Conservation (phyloP, 352 stramenopile genomes). For the Globisporangium spinosum region DNA sequence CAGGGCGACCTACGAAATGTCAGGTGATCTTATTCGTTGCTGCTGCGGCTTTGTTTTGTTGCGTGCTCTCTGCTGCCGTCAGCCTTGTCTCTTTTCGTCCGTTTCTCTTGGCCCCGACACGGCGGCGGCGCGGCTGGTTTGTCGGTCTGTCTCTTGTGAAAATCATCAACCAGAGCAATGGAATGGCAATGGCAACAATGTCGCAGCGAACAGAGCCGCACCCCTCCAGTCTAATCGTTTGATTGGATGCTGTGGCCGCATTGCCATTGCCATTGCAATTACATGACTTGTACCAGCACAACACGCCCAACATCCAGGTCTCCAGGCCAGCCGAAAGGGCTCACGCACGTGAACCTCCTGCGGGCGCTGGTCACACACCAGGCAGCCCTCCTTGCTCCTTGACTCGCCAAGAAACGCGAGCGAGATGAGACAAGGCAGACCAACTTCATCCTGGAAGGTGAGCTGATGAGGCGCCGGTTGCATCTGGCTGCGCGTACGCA, state of each 20-base stretch:
- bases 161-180: background rate
- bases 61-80: background rate
- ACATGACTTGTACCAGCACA: background rate
- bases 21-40: slow-evolving; percentile 2
- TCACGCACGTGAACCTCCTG: background rate
- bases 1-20: background rate
- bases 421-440: slow-evolving; percentile 10
- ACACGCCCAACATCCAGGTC: background rate
- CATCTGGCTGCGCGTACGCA: background rate
- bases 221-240: background rate
- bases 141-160: slow-evolving; percentile 9
- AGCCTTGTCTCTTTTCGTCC: slow-evolving; percentile 12
- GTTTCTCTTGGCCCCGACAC: background rate
- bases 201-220: slow-evolving; percentile 2
- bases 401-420: background rate
- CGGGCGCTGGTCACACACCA: background rate
- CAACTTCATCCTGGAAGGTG: background rate
- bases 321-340: background rate
- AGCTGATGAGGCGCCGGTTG: background rate
- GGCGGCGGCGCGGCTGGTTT: background rate
- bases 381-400: background rate
- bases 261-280: background rate
- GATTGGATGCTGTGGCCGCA: background rate
- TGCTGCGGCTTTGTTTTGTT: background rate
- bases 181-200: background rate